Evolutionary conservation across 2,329 filamentous ascomycete species (phyloP).

Genomic region (Ilyonectria mors-panacis): DNA sequence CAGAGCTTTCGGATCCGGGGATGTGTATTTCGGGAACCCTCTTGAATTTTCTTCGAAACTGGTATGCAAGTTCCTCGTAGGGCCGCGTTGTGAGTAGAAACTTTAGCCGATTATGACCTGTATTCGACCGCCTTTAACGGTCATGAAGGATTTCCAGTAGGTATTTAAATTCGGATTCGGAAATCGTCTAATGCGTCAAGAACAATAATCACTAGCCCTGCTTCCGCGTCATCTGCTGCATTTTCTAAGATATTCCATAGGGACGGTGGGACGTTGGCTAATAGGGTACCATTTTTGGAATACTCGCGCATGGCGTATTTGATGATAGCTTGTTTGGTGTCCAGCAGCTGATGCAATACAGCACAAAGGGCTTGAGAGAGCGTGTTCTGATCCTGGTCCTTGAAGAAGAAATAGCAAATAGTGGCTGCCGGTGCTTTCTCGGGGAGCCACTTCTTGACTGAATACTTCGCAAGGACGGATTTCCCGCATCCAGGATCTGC

Average conservation of each 20-base stretch:
- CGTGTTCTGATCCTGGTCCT: conserved; percentile 56
- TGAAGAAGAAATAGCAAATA: conserved; percentile 63
- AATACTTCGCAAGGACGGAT: conserved; percentile 54
- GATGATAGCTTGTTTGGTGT: conserved; percentile 49
- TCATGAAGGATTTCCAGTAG: not conserved
- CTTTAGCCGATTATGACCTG: not conserved
- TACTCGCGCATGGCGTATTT: conserved; percentile 50
- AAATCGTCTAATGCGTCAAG: not conserved
- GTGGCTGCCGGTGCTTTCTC: conserved; percentile 26
- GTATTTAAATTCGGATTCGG: not conserved
- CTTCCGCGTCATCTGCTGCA: conserved; percentile 24
- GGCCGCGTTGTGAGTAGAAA: not conserved
- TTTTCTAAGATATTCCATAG: conserved; percentile 54
- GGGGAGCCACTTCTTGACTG: conserved; percentile 49
- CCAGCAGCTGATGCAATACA: conserved; percentile 58
- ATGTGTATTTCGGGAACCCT: not conserved
- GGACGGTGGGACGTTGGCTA: conserved; percentile 41
- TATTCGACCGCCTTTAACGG: too few relatives aligned
- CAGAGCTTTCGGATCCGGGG: not conserved
- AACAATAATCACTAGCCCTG: not conserved
- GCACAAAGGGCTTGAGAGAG: conserved; percentile 55
- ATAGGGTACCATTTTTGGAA: conserved; percentile 42
- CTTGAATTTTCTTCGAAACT: not conserved
- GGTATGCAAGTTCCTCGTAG: not conserved
- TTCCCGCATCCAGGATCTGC: conserved; percentile 59